Evolutionary conservation across 768 basidiomycete genomes (phyloP), one percentile per base, ranked within the genome.

Genomic region (Dacryopinax primogenitus): DNA sequence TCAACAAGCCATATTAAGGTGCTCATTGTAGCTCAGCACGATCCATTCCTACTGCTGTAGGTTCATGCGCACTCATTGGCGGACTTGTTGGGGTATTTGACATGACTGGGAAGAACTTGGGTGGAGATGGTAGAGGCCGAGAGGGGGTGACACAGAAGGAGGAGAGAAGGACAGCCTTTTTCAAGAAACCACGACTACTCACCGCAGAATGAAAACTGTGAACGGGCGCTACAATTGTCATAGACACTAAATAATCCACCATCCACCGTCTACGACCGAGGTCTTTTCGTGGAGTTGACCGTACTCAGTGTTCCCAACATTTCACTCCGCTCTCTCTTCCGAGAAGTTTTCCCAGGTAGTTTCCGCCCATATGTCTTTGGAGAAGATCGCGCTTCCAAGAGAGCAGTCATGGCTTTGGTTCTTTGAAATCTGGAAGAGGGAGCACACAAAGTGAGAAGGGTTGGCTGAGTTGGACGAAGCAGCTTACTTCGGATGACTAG

Each of bases 401-500:
- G 79, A 1, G 86, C 83, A 9, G 82, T 72, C 95, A 98, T 99
- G 62, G 85, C 84, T 75, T 88, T 90, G 0, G 95, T 94, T 78
- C 88, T 92, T 74, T 88, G 92, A 79, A 88, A 98, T 65, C 93
- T 97, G 70, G 62, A 66, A 30, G 26, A 63, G 66, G 36, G 32
- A 68, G 23, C 68, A 21, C 21, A 11, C 64, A 21, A n/a, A 13
- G 26, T 33, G 37, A 3, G 18, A n/a, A 18, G 21, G 21, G 34
- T 35, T 32, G 39, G n/a, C 16, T n/a, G n/a, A n/a, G n/a, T n/a
- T n/a, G n/a, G 32, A 2, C 34, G 15, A 12, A 4, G 28, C 0
- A 13, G 81, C 92, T 68, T 72, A 96, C 95, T 86, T 90, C 73
- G 95, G 92, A 76, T 97, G 90, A 63, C 84, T 89, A 21, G 96